A percentile compares a stretch with the other conserved stretches of the same genome.
phyloP scores from a whole-genome alignment of 2,329 filamentous ascomycete genomes.

The Akanthomyces dipterigenus region DNA sequence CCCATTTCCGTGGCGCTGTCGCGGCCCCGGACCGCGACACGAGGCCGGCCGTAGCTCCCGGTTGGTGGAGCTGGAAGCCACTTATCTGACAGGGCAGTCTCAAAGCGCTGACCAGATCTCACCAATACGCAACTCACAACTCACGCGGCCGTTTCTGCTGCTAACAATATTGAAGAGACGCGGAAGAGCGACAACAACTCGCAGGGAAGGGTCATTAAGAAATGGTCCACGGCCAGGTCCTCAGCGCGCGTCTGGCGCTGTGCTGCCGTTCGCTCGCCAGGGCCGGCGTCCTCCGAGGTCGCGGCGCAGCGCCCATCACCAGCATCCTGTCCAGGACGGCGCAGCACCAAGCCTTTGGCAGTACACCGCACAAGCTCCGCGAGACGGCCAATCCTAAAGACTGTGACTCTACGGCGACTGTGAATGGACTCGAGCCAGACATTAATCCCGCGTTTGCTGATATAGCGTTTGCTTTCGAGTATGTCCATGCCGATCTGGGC shows the following conservation, averaged over 20 bases:
- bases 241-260: background rate
- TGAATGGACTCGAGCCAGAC: background rate
- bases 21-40: background rate
- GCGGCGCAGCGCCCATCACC: background rate
- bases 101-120: background rate
- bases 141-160: background rate
- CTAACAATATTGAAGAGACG: background rate
- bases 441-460: background rate
- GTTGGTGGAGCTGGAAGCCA: conserved; percentile 6
- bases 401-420: background rate
- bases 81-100: background rate
- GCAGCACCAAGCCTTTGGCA: background rate
- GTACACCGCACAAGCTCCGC: background rate
- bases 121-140: background rate
- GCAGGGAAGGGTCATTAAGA: background rate
- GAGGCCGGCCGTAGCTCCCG: background rate
- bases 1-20: background rate
- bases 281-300: background rate
- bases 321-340: background rate
- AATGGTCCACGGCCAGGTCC: conserved; percentile 1
- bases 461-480: conserved; percentile 36
- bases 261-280: background rate
- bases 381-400: background rate
- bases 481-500: conserved; percentile 11
- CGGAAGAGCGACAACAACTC: background rate